Base-by-base conservation (phyloP, 140 eudicot genomes). In the Flaveria floridana region DNA sequence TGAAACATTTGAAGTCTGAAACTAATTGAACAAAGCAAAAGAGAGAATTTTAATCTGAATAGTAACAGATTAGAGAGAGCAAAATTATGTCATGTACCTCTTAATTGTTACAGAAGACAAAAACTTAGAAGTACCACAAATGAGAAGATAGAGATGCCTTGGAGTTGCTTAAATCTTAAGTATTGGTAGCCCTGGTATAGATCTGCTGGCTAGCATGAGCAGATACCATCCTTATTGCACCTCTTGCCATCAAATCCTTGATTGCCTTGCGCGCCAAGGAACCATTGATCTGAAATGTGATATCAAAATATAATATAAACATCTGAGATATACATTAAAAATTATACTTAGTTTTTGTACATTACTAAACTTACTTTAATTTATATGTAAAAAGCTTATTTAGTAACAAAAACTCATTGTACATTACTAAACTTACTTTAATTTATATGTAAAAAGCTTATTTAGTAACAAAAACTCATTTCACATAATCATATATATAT, bases 121-220 rank as follows among this genome's bases (percentile, higher is more conserved):
- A 73, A 79, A 65, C 51, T 16, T 15, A n/a, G 4, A 25, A 30
- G 37, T 30, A 62, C 26, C 48, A 63, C 1, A 65, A 71, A 62
- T 23, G 3, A 18, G 9, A 59, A 58, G 18, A 70, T 0, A 19
- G 8, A 55, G 76, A 70, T 34, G 72, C 20, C 46, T 50, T 26
- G 18, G 6, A 1, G 62, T 12, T 44, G 16, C 30, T 8, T 13
- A 56, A 25, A 28, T 67, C 34, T 72, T 42, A 82, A 63, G 88
- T 84, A 46, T 78, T 81, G 26, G 88, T 85, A 44, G 86, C 88
- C 80, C 88, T 81, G 48, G 88, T 85, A 63, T 78, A 84, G 72
- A 84, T 84, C 70, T 84, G 88, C 77, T 85, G 88, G 73, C 88
- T 85, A 16, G 88, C 56, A 59, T 81, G 86, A 56, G 86, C 67